Conservation (phyloP, 2,329 filamentous ascomycete species). For the Stagonosporopsis cucurbitacearum region DNA sequence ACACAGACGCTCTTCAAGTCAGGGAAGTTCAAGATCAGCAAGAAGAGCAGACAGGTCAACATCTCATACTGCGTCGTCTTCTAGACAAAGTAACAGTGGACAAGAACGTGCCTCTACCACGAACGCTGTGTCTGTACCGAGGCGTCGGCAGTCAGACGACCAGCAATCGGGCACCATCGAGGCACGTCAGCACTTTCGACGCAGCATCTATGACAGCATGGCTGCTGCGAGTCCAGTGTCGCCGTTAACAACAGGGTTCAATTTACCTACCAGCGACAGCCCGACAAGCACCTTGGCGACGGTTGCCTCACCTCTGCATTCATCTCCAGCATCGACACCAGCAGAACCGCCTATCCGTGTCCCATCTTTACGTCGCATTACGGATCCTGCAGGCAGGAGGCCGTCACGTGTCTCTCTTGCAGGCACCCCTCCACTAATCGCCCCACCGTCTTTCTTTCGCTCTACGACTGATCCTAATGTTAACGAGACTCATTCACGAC, state of each 20-base stretch:
- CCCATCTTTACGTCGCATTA: slow-evolving; percentile 40
- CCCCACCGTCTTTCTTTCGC: slow-evolving; percentile 35
- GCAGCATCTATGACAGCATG: slow-evolving; percentile 32
- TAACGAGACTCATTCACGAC: slow-evolving; percentile 26
- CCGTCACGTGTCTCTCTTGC: slow-evolving; percentile 31
- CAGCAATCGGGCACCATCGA: slow-evolving; percentile 55
- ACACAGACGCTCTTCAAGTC: slow-evolving; percentile 55
- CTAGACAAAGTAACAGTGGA: slow-evolving; percentile 64
- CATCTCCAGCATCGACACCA: slow-evolving; percentile 25
- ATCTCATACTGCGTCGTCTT: slow-evolving; percentile 32
- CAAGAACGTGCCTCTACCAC: slow-evolving; percentile 44
- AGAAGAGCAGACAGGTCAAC: slow-evolving; percentile 42
- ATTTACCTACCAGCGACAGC: slow-evolving; percentile 33
- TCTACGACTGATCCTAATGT: slow-evolving; percentile 39
- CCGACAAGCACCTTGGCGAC: slow-evolving; percentile 37
- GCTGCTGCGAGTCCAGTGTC: slow-evolving; percentile 40
- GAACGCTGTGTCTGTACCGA: slow-evolving; percentile 28
- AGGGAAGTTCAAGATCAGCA: slow-evolving; percentile 52
- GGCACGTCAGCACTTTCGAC: slow-evolving; percentile 43
- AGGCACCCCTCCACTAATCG: slow-evolving; percentile 35
- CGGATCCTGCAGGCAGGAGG: slow-evolving; percentile 35
- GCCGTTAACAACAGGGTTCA: slow-evolving; percentile 38
- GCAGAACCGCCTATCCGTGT: slow-evolving; percentile 23
- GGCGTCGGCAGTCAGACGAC: slow-evolving; percentile 49
- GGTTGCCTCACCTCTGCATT: slow-evolving; percentile 29